These are phyloP conservation scores for Medicago ruthenica DNA, from an alignment of 306 rosid genomes.

Conservation along the genomic window DNA sequence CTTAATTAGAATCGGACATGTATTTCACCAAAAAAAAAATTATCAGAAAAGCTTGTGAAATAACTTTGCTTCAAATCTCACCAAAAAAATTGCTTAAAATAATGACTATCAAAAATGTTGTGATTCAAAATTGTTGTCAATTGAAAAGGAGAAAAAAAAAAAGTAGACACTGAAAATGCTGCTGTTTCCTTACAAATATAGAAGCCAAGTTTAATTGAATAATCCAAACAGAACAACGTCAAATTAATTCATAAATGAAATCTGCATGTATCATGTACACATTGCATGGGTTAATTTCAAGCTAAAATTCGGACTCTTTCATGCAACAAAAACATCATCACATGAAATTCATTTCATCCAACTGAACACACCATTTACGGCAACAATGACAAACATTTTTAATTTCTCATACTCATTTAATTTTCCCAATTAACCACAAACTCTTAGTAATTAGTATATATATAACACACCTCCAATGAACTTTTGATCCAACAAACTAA, in stretches of 20 bases:
- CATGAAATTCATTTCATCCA: conserved; percentile 30
- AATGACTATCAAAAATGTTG: too few species aligned
- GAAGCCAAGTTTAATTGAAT: not conserved
- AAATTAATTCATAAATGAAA: not conserved
- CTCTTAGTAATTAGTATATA: not conserved
- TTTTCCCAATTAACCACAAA: not conserved
- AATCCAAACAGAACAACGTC: not conserved
- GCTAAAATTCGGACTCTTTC: conserved; percentile 27
- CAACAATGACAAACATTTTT: not conserved
- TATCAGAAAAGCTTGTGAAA: too few species aligned
- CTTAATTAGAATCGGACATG: too few species aligned
- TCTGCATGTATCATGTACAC: conserved; percentile 6
- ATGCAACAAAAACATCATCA: conserved; percentile 37
- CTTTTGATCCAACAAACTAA: not conserved
- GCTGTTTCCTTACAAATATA: not conserved
- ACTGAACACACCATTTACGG: conserved; percentile 35
- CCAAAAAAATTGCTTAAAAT: too few species aligned
- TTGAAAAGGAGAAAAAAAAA: too few species aligned
- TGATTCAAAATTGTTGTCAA: too few species aligned
- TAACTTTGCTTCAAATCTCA: too few species aligned
- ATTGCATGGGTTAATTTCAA: conserved; percentile 7
- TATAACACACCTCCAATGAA: not conserved
- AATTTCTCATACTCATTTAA: not conserved
- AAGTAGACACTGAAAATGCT: too few species aligned
- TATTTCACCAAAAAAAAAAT: too few species aligned